Base-by-base conservation (phyloP, 225 moss, liverwort and hornwort genomes). In the Marchantia paleacea region DNA sequence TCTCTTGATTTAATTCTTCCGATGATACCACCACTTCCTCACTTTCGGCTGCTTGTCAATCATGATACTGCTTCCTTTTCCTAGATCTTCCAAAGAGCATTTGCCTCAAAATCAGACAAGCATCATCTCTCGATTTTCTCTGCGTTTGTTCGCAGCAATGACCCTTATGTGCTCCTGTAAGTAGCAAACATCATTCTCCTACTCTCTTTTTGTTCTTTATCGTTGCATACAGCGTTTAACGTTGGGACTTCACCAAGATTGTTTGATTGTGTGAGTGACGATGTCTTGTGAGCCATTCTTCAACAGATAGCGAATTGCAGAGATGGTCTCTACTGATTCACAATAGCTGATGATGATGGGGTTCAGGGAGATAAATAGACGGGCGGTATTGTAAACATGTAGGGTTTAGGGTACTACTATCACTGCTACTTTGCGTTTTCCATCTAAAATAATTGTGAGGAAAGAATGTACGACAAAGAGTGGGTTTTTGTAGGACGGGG, bases 121-220 rank as follows among this genome's bases (percentile, higher is more conserved):
- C 70, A 79, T 69, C 79, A 79, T 79, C 79, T 79, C 79, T 79
- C 79, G 79, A 70, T 79, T 69, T 70, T 69, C 69, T 70, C 68
- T 79, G 79, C 79, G 69, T 25, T 79, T 78, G 78, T 78, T 78
- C 79, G 69, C 79, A 69, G 79, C 69, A 69, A 31, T 79, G 29
- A 79, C 79, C 69, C 70, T 79, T 69, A 69, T 79, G 79, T 71
- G 79, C 79, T 79, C 79, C 69, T 79, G 79, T 79, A 70, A 79
- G 79, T 79, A 70, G 79, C 78, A 49, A 69, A 69, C 53, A 69
- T 71, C 79, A 69, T 70, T 55, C 48, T 54, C 78, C 78, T 51
- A 22, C 65, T 78, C 24, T 55, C 64, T 50, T 58, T 19, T 55
- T 76, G n/a, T 50, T 71, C 39, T 63, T 63, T 63, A 62, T 47